Evolutionary conservation across 148 eudicot genomes (phyloP).

Genomic region (Rheum nobile): DNA sequence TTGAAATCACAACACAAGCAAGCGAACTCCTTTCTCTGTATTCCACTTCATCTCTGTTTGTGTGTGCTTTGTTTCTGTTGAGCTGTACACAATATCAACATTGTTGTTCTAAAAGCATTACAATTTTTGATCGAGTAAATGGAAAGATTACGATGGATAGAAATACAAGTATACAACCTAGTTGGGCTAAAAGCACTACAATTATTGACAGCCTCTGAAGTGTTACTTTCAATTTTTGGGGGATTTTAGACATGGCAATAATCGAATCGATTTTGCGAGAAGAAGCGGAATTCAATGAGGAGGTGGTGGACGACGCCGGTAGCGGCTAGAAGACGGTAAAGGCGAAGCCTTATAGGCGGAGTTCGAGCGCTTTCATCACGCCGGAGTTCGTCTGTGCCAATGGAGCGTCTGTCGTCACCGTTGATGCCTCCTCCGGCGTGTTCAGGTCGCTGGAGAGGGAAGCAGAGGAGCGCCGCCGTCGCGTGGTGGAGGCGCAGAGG

Average conservation of each 20-base stretch:
- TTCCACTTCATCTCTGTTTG: too few species aligned
- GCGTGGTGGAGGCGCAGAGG: slow-evolving; percentile 19
- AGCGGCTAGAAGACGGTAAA: slow-evolving; percentile 18
- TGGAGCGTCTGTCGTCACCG: slow-evolving; percentile 5
- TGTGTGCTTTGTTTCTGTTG: too few species aligned
- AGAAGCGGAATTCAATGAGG: slow-evolving; percentile 17
- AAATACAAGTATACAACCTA: too few species aligned
- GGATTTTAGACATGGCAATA: slow-evolving; percentile 16
- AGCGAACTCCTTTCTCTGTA: too few species aligned
- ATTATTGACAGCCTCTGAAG: too few species aligned
- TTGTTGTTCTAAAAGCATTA: too few species aligned
- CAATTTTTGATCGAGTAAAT: too few species aligned
- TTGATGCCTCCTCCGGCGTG: slow-evolving; percentile 2
- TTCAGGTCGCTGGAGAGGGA: slow-evolving; percentile 10
- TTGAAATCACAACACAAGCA: too few species aligned
- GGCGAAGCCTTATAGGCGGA: not conserved
- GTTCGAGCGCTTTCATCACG: not conserved
- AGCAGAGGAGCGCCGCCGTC: slow-evolving; percentile 18
- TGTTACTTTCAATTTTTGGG: too few species aligned
- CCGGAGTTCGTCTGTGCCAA: slow-evolving; percentile 9
- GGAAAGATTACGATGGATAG: too few species aligned
- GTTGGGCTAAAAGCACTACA: too few species aligned
- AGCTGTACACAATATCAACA: too few species aligned
- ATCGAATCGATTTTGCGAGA: slow-evolving; percentile 16
- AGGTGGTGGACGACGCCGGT: not conserved